Evolutionary conservation across 208 protist genomes (phyloP).

Genomic region (Trypanosoma lewisi): DNA sequence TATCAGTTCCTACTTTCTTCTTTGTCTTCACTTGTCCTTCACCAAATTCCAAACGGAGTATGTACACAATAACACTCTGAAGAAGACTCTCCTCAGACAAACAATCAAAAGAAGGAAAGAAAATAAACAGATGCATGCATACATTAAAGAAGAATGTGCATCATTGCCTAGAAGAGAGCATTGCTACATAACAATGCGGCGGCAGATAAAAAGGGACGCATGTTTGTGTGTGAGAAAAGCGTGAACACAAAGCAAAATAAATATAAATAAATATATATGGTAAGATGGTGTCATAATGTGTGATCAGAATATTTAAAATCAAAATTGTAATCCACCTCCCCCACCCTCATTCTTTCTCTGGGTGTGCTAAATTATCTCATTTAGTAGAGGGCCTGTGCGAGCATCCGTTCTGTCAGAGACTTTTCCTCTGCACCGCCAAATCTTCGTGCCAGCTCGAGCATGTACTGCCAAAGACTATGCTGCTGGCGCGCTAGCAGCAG

Average conservation of each 20-base stretch:
- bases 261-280: no score
- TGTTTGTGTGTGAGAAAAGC: no score
- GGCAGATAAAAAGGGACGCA: no score
- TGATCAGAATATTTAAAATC: background rate
- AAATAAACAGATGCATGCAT: background rate
- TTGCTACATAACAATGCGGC: no score
- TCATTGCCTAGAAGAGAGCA: background rate
- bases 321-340: background rate
- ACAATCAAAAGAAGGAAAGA: constrained; percentile 8
- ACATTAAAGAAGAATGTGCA: background rate
- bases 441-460: constrained; percentile 32
- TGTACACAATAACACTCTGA: no score
- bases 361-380: background rate
- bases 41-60: no score
- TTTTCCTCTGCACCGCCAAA: constrained; percentile 43
- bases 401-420: constrained; percentile 19
- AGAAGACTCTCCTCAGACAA: no score
- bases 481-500: constrained; percentile 34
- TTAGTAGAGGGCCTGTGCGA: constrained; percentile 40
- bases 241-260: no score
- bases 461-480: constrained; percentile 45
- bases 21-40: no score
- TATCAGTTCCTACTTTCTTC: no score
- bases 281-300: no score
- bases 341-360: constrained; percentile 2